A percentile compares a stretch with the other conserved stretches of the same genome.
These are phyloP conservation scores for Chlamydomonas reinhardtii DNA, from an alignment of 163 green algal genomes.

Conservation along the genomic window DNA sequence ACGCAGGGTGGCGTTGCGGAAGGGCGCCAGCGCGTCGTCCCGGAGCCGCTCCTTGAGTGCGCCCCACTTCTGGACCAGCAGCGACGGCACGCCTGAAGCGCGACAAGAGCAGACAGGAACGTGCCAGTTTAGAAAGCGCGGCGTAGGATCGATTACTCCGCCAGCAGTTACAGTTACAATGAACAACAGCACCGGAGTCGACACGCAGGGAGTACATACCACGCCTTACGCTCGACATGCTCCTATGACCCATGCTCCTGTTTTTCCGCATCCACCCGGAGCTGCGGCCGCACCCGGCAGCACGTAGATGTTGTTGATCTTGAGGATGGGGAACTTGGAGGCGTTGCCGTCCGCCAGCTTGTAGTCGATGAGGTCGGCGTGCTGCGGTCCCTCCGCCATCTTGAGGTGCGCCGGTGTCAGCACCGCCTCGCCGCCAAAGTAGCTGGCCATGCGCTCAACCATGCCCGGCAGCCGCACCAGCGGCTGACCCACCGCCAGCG, in stretches of 20 bases:
- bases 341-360: slow-evolving; percentile 24
- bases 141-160: too few species aligned
- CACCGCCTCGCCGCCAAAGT: slow-evolving; percentile 59
- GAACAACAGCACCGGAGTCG: too few species aligned
- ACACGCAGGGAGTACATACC: not conserved
- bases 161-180: too few species aligned
- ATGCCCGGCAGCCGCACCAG: slow-evolving; percentile 68
- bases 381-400: slow-evolving; percentile 84
- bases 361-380: slow-evolving; percentile 48
- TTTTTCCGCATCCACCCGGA: too few species aligned
- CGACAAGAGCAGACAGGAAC: too few species aligned
- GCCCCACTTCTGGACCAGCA: slow-evolving; percentile 84
- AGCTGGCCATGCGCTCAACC: slow-evolving; percentile 55
- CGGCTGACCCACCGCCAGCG: slow-evolving; percentile 67
- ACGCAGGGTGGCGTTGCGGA: slow-evolving; percentile 69
- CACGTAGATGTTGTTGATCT: slow-evolving; percentile 88
- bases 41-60: slow-evolving; percentile 67
- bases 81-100: slow-evolving; percentile 76
- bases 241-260: too few species aligned
- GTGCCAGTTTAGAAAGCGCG: too few species aligned
- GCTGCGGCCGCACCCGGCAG: slow-evolving; percentile 71
- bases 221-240: too few species aligned
- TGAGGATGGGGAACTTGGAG: slow-evolving; percentile 81
- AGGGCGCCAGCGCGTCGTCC: slow-evolving; percentile 54
- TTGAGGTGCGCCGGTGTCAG: slow-evolving; percentile 87